phyloP scores from a whole-genome alignment of 2,329 filamentous ascomycete species.

The Macrophomina tecta region DNA sequence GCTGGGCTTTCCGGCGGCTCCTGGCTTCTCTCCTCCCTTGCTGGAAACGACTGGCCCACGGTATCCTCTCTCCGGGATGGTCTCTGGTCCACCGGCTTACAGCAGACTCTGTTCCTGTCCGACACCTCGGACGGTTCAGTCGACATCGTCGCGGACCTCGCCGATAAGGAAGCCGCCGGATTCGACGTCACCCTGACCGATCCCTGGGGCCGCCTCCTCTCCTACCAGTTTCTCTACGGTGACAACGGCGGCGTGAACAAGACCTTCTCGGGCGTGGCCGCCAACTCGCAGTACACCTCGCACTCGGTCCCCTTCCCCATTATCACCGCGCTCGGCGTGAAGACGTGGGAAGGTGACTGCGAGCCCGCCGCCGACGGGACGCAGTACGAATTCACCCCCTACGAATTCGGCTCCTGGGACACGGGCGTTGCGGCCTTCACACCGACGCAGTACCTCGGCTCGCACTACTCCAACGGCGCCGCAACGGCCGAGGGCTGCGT shows the following conservation, averaged over 20 bases:
- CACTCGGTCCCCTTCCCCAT: slow-evolving; percentile 53
- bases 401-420: slow-evolving; percentile 71
- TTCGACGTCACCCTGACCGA: slow-evolving; percentile 50
- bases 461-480: slow-evolving; percentile 60
- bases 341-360: slow-evolving; percentile 44
- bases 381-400: slow-evolving; percentile 70
- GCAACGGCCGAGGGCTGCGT: slow-evolving; percentile 49
- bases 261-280: slow-evolving; percentile 43
- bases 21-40: slow-evolving; percentile 55
- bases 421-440: slow-evolving; percentile 65
- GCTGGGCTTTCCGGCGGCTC: slow-evolving; percentile 54
- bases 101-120: slow-evolving; percentile 47
- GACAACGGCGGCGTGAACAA: slow-evolving; percentile 45
- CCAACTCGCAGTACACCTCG: slow-evolving; percentile 48
- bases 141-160: slow-evolving; percentile 42
- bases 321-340: slow-evolving; percentile 45
- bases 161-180: slow-evolving; percentile 46
- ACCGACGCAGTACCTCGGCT: slow-evolving; percentile 65
- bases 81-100: slow-evolving; percentile 51
- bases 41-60: slow-evolving; percentile 55
- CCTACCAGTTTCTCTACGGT: slow-evolving; percentile 48
- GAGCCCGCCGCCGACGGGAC: slow-evolving; percentile 58
- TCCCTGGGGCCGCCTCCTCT: slow-evolving; percentile 48
- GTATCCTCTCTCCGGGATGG: slow-evolving; percentile 47
- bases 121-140: slow-evolving; percentile 39